A percentile compares a stretch with the other conserved stretches of the same genome.
phyloP scores from a whole-genome alignment of 108 stramenopile species.

The Cyclotella distinguenda region DNA sequence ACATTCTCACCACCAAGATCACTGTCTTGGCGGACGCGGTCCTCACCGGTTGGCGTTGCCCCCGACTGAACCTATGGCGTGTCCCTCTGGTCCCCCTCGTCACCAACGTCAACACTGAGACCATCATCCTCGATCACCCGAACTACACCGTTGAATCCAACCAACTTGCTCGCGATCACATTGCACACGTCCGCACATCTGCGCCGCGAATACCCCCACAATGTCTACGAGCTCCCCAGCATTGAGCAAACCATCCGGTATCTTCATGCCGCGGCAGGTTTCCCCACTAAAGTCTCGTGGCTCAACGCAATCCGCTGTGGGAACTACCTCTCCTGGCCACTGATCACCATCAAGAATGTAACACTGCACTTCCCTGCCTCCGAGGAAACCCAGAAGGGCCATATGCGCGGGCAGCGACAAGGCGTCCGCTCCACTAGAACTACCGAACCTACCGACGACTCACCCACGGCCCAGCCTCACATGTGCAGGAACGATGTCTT shows the following conservation, averaged over 20 bases:
- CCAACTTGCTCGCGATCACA: too few relatives aligned
- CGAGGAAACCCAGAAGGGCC: slow-evolving; percentile 19
- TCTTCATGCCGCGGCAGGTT: slow-evolving; percentile 3
- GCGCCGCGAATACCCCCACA: too few relatives aligned
- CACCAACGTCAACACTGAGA: too few relatives aligned
- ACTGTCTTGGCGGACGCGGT: too few relatives aligned
- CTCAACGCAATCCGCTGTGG: slow-evolving; percentile 7
- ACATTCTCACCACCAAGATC: too few relatives aligned
- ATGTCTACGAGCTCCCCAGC: slow-evolving; percentile 2
- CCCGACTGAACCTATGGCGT: too few relatives aligned
- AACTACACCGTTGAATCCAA: too few relatives aligned
- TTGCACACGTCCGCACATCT: too few relatives aligned
- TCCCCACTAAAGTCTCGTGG: slow-evolving; percentile 1
- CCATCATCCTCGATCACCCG: too few relatives aligned
- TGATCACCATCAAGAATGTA: slow-evolving; percentile 4
- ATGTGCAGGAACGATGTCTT: not conserved
- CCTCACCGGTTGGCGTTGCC: too few relatives aligned
- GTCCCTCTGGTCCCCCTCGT: too few relatives aligned
- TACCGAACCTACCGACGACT: not conserved
- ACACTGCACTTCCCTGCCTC: slow-evolving; percentile 8
- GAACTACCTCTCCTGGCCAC: slow-evolving; percentile 15
- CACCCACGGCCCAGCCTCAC: not conserved
- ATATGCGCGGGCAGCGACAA: not conserved
- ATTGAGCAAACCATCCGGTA: not conserved
- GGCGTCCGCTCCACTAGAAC: too few relatives aligned